Percentiles rank a stretch among this genome's conserved stretches.
These are phyloP conservation scores for Cenococcum geophilum DNA, from an alignment of 495 filamentous ascomycete genomes.

Conservation along the genomic window DNA sequence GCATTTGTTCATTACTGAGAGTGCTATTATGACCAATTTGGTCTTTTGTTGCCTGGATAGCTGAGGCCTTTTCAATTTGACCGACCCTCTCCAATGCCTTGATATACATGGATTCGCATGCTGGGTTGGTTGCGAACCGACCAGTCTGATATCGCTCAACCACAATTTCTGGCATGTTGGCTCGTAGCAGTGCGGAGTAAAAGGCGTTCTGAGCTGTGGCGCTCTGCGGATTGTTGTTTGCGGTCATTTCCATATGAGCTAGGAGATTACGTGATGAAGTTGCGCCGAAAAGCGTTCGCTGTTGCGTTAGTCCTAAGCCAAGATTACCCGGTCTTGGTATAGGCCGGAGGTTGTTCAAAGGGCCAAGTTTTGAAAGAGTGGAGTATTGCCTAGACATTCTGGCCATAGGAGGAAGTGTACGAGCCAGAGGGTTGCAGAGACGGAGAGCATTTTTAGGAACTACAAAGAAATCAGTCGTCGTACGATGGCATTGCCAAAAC, in stretches of 20 bases:
- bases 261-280: constrained; percentile 54
- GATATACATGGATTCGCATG: constrained; percentile 66
- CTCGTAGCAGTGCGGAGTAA: constrained; percentile 82
- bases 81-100: constrained; percentile 65
- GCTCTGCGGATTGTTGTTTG: constrained; percentile 84
- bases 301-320: constrained; percentile 29
- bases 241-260: constrained; percentile 73
- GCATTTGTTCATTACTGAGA: constrained; percentile 55
- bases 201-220: constrained; percentile 84
- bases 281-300: constrained; percentile 49
- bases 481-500: not conserved
- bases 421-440: constrained; percentile 23
- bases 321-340: constrained; percentile 15
- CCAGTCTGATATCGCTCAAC: constrained; percentile 82
- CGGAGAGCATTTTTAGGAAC: constrained; percentile 26
- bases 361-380: constrained; percentile 15
- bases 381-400: constrained; percentile 25
- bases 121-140: constrained; percentile 69
- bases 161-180: constrained; percentile 87
- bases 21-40: constrained; percentile 36
- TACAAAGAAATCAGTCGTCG: not conserved
- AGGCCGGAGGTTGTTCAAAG: constrained; percentile 18
- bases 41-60: constrained; percentile 25
- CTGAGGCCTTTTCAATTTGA: constrained; percentile 44
- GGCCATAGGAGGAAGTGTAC: constrained; percentile 14